Evolutionary conservation across 2,329 filamentous ascomycete species (phyloP).

Genomic region (Diaporthe sp.): DNA sequence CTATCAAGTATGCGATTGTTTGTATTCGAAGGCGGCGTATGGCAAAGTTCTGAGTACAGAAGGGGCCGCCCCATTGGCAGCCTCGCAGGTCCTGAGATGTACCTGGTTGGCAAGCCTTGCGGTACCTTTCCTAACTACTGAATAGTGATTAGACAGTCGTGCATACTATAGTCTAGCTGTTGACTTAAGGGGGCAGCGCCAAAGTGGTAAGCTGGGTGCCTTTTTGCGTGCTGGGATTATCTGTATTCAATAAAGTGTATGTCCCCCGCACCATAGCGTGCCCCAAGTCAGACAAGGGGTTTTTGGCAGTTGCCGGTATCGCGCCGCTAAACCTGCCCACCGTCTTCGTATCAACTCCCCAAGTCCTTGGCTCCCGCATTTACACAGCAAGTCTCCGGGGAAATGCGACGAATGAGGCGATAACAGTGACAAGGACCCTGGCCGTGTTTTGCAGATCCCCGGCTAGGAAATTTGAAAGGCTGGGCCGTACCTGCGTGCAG

Average conservation of each 20-base stretch:
- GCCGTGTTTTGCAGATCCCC: slow-evolving; percentile 1
- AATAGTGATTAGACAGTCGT: no score
- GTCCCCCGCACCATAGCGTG: slow-evolving; percentile 3
- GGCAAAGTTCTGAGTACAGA: no score
- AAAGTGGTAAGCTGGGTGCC: no score
- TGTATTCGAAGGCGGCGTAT: no score
- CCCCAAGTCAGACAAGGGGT: neutral
- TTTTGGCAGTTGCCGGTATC: slow-evolving; percentile 5
- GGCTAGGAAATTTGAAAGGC: neutral
- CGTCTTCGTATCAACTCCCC: neutral
- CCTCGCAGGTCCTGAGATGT: no score
- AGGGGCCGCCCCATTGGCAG: no score
- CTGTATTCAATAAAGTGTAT: neutral
- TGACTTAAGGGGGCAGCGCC: no score
- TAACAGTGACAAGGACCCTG: neutral
- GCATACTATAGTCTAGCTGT: no score
- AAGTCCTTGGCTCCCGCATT: neutral
- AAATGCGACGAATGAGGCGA: neutral
- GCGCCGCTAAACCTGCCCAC: neutral
- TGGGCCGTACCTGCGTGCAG: neutral
- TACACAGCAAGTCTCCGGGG: neutral
- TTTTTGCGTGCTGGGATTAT: no score
- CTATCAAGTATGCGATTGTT: no score
- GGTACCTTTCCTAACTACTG: no score
- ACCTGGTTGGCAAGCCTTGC: no score